Evolutionary conservation across 805 yeast species (phyloP), one percentile per base, ranked within the genome.

Genomic region (Yarrowia yakushimensis): DNA sequence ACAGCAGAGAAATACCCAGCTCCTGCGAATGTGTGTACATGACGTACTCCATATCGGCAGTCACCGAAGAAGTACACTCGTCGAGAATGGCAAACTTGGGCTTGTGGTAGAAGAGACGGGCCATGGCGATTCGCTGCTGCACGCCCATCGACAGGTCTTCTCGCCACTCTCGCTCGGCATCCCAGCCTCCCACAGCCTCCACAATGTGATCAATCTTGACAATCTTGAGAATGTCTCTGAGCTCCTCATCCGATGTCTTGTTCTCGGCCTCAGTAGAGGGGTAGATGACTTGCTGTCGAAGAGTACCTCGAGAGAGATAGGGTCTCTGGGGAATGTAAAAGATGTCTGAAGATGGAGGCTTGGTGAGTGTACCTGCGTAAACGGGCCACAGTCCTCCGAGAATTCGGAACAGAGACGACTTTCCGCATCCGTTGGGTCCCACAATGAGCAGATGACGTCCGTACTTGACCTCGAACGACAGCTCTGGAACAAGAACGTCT

Each of bases 401-500:
- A 69, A 92, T 83, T 71, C 98, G 82, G 73, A 92, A 92, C 63
- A 92, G 77, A 0, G 97, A 92, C 0, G 97, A 91, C 75, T 92
- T 92, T 27, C 98, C 98, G 66, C 96, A 88, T 0, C 98, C 98
- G 71, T 92, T 92, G 13, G 97, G 97, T 0, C 98, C 98, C 10
- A 93, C 91, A 71, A 92, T 91, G 60, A 92, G 79, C 57, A 92
- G 77, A 73, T 92, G 94, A 59, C 91, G 86, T 34, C 97, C 97
- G 33, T 83, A 87, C 65, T 86, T 82, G 61, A 92, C 82, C 57
- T 85, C 81, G 73, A 92, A 91, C 27, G 83, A 78, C 68, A 92
- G 78, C 37, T 83, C 81, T 45, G 82, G 78, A 22, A 88, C 85
- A 48, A 92, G 78, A 0, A 85, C 80, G 45, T 88, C 92, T 62